These are phyloP conservation scores for Mentha longifolia DNA, from an alignment of 257 asterid species.

Conservation along the genomic window DNA sequence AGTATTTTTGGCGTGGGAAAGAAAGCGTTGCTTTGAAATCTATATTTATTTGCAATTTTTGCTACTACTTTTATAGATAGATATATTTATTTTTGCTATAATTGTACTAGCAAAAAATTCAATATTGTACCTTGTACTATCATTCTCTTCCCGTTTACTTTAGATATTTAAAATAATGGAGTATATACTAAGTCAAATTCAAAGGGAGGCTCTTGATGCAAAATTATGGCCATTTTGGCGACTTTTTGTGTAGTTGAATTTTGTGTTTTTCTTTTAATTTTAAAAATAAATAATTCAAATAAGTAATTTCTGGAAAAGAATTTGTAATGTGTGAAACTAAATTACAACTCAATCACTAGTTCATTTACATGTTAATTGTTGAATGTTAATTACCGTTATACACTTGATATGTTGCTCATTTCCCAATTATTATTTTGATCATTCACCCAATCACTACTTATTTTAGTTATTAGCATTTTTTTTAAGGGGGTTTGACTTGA, in stretches of 20 bases:
- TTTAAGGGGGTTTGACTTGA: too few species aligned
- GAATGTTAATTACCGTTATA: too few species aligned
- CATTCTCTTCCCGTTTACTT: conserved; percentile 23
- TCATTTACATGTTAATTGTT: too few species aligned
- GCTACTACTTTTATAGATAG: background rate
- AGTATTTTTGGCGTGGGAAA: conserved; percentile 8
- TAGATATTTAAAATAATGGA: background rate
- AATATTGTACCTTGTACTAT: conserved; percentile 43
- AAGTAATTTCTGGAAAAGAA: too few species aligned
- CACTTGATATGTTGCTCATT: too few species aligned
- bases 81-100: background rate
- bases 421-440: too few species aligned
- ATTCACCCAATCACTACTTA: too few species aligned
- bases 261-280: too few species aligned
- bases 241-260: background rate
- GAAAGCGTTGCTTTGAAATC: background rate
- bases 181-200: conserved; percentile 1
- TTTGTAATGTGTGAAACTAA: too few species aligned
- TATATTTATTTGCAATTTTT: conserved; percentile 28
- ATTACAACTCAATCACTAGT: too few species aligned
- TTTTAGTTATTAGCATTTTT: too few species aligned
- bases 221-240: background rate
- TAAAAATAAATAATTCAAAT: too few species aligned
- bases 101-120: conserved; percentile 25
- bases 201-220: conserved; percentile 15